Evolutionary conservation across 345 rosid species (phyloP).

Genomic region (Eucalyptus victrix): DNA sequence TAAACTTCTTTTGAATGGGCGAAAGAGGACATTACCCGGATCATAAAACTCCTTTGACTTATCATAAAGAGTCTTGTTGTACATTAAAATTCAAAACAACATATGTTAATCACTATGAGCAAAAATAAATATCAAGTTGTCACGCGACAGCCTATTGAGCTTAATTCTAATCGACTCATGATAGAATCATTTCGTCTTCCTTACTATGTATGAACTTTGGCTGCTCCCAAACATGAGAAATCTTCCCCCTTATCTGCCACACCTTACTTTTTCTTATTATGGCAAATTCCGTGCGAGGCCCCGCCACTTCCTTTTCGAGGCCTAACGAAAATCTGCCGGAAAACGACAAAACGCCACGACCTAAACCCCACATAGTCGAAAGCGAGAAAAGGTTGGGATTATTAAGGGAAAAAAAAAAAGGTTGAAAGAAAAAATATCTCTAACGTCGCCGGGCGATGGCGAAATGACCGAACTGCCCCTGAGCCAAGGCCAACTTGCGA

Average conservation of each 20-base stretch:
- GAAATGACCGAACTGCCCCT: background rate
- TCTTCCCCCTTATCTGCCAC: background rate
- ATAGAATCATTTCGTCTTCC: background rate
- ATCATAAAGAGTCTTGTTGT: rapidly evolving
- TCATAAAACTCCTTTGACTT: background rate
- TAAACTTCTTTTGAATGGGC: background rate
- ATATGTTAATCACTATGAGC: background rate
- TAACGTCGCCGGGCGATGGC: rapidly evolving
- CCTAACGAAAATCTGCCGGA: background rate
- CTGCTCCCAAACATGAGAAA: background rate
- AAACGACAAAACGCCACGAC: background rate
- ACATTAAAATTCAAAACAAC: too few relatives aligned
- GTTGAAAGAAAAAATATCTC: background rate
- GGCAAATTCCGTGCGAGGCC: background rate
- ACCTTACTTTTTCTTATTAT: background rate
- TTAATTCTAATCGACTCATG: rapidly evolving
- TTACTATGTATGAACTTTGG: background rate
- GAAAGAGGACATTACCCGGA: background rate
- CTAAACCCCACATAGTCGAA: background rate
- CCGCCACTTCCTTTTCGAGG: background rate
- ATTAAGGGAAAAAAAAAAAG: background rate
- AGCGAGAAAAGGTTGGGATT: background rate
- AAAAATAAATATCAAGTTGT: rapidly evolving
- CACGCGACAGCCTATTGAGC: rapidly evolving
- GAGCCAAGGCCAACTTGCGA: background rate